Evolutionary conservation across 768 basidiomycete genomes (phyloP).

Genomic region (Coprinellus aureogranulatus): DNA sequence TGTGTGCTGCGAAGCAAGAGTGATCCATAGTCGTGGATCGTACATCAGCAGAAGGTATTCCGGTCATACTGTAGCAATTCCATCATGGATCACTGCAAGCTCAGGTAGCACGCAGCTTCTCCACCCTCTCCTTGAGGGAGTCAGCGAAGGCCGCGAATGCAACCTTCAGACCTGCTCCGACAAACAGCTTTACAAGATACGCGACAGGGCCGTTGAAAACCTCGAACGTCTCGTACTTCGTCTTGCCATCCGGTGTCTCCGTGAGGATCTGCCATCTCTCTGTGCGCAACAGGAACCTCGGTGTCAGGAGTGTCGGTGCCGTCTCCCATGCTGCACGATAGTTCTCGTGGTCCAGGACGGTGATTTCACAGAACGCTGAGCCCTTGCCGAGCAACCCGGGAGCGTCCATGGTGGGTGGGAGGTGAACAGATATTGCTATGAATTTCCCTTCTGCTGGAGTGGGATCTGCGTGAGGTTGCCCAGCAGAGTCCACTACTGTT

Average conservation of each 20-base stretch:
- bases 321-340: conserved; percentile 59
- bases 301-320: conserved; percentile 22
- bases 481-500: conserved; percentile 35
- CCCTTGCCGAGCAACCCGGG: conserved; percentile 34
- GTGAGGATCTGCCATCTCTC: conserved; percentile 68
- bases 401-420: conserved; percentile 57
- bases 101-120: conserved; percentile 18
- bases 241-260: conserved; percentile 40
- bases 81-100: too few species aligned
- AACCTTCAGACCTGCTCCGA: conserved; percentile 38
- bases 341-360: conserved; percentile 49
- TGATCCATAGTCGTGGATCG: too few species aligned
- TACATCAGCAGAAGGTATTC: too few species aligned
- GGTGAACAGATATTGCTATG: conserved; percentile 50
- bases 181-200: conserved; percentile 47
- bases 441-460: conserved; percentile 47
- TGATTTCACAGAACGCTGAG: conserved; percentile 45
- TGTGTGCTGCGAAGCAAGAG: too few species aligned
- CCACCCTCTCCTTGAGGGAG: conserved; percentile 52
- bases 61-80: too few species aligned
- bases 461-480: conserved; percentile 44
- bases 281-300: conserved; percentile 47
- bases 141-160: conserved; percentile 57
- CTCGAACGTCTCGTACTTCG: conserved; percentile 63
- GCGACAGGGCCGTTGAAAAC: conserved; percentile 47